Evolutionary conservation across 805 yeast species (phyloP).

Genomic region (Nematodospora valgi): DNA sequence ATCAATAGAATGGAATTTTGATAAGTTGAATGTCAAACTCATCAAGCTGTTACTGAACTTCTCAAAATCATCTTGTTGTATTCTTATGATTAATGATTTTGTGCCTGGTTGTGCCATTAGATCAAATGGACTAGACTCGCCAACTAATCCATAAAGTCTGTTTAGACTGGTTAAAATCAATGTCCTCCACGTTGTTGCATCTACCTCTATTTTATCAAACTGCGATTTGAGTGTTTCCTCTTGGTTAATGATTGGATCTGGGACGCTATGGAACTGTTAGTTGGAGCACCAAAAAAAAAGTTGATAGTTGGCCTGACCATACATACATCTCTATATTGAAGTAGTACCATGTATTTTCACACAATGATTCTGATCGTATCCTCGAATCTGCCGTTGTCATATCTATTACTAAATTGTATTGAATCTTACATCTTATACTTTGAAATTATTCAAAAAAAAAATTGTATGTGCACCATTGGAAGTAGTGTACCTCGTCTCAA

Average conservation of each 20-base stretch:
- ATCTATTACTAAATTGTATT: too few relatives aligned
- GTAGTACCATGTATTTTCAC: background rate
- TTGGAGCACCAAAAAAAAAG: background rate
- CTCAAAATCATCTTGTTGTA: constrained; percentile 26
- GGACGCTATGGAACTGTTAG: background rate
- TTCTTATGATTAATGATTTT: constrained; percentile 20
- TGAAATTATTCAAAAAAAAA: too few relatives aligned
- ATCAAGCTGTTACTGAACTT: constrained; percentile 28
- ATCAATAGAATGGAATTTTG: constrained; percentile 21
- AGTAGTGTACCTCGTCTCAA: too few relatives aligned
- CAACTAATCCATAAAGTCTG: constrained; percentile 31
- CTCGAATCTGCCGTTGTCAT: too few relatives aligned
- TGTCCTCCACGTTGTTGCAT: constrained; percentile 30
- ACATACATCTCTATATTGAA: constrained; percentile 5
- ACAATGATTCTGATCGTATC: too few relatives aligned
- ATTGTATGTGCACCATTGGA: too few relatives aligned
- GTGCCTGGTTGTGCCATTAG: constrained; percentile 16
- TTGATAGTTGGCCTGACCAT: background rate
- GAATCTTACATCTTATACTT: too few relatives aligned
- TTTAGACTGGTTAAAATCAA: constrained; percentile 20
- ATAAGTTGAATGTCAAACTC: constrained; percentile 27
- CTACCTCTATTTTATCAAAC: constrained; percentile 18
- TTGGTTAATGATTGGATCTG: constrained; percentile 5
- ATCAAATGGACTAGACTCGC: constrained; percentile 30
- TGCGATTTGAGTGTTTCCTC: constrained; percentile 6